Percentiles rank a stretch among this genome's conserved stretches.
These are phyloP conservation scores for Diddensiella santjacobensis DNA, from an alignment of 805 yeast species.

Conservation along the genomic window DNA sequence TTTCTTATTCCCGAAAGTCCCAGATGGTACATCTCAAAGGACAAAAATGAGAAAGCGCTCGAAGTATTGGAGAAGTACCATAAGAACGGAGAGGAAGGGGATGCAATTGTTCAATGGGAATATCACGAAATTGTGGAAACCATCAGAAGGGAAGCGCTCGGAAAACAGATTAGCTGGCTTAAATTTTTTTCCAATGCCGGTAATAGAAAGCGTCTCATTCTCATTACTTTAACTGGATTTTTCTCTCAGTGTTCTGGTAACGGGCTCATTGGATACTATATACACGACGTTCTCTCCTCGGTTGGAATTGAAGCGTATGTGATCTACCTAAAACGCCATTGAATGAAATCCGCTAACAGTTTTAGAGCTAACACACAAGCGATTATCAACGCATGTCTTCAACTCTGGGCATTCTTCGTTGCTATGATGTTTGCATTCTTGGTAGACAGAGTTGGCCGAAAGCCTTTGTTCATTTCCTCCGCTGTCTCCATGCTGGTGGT, in stretches of 20 bases:
- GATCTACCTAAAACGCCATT: too few species aligned
- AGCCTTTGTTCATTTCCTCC: conserved; percentile 14
- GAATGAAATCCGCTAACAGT: too few species aligned
- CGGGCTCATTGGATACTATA: conserved; percentile 38
- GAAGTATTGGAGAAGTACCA: conserved; percentile 31
- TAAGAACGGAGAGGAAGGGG: conserved; percentile 22
- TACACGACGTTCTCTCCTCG: conserved; percentile 46
- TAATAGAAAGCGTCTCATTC: conserved; percentile 9
- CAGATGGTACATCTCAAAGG: conserved; percentile 45
- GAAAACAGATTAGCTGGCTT: conserved; percentile 3
- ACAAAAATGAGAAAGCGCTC: conserved; percentile 45
- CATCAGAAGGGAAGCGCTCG: conserved; percentile 9
- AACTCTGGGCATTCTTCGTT: conserved; percentile 11
- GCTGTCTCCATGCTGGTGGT: conserved; percentile 14
- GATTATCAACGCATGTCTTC: conserved; percentile 17
- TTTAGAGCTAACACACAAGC: conserved; percentile 24
- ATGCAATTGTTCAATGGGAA: conserved; percentile 5
- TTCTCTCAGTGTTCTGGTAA: conserved; percentile 19
- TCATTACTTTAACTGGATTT: conserved; percentile 7
- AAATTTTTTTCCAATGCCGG: conserved; percentile 11
- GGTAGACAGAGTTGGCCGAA: conserved; percentile 16
- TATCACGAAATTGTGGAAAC: conserved; percentile 8
- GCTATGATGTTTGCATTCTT: conserved; percentile 14
- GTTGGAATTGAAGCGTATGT: conserved; percentile 59
- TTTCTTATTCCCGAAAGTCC: conserved; percentile 38